Evolutionary conservation across 2,329 filamentous ascomycete species (phyloP).

Genomic region (Ceratocystis papillata): DNA sequence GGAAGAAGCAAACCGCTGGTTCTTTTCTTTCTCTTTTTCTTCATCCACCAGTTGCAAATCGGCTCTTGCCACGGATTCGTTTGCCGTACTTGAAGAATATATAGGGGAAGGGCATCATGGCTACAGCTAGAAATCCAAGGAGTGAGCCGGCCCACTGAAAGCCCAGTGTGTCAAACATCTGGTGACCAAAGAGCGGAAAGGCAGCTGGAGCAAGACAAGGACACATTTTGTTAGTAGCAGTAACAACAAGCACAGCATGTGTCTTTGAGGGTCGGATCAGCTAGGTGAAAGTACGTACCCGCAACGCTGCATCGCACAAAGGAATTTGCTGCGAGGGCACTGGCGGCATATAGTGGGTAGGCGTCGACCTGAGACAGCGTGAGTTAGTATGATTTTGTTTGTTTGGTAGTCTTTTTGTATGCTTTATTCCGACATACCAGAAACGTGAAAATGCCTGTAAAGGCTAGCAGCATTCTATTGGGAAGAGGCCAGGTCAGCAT

Average conservation of each 20-base stretch:
- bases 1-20: neutral
- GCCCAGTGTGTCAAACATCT: slow-evolving; percentile 60
- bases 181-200: slow-evolving; percentile 64
- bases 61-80: slow-evolving; percentile 43
- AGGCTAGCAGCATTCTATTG: slow-evolving; percentile 61
- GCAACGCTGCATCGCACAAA: slow-evolving; percentile 70
- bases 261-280: too few relatives aligned
- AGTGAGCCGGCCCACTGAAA: slow-evolving; percentile 58
- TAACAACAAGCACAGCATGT: slow-evolving; percentile 21
- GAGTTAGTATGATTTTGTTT: slow-evolving; percentile 16
- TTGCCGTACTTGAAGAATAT: slow-evolving; percentile 53
- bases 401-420: neutral
- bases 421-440: slow-evolving; percentile 42
- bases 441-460: slow-evolving; percentile 80
- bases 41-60: slow-evolving; percentile 37
- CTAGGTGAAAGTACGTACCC: slow-evolving; percentile 34
- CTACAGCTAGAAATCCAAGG: slow-evolving; percentile 50
- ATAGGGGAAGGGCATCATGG: slow-evolving; percentile 54
- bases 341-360: slow-evolving; percentile 64
- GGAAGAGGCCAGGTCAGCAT: slow-evolving; percentile 24
- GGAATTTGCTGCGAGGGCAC: slow-evolving; percentile 71
- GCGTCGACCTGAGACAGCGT: slow-evolving; percentile 49
- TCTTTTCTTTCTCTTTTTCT: neutral
- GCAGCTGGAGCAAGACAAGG: slow-evolving; percentile 41
- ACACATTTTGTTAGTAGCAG: slow-evolving; percentile 13